Base-by-base conservation (phyloP, 2,329 filamentous ascomycete genomes). In the Ophidiomyces ophidiicola region DNA sequence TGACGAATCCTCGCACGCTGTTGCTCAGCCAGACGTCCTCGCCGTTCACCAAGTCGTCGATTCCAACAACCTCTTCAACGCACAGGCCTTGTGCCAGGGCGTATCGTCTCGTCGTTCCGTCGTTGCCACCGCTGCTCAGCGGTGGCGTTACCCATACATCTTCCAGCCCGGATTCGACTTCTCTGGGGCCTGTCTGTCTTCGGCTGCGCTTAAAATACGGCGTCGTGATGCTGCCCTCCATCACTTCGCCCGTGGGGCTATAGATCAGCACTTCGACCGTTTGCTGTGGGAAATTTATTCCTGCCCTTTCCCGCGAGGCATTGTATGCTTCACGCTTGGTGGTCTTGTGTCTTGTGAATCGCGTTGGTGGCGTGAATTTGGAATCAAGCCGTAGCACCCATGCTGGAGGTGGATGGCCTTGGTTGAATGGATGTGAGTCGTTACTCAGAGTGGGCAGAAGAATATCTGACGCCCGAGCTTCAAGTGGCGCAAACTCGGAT, bases 11-110 rank as follows among this genome's bases (percentile, higher is more conserved):
- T 47, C 81, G 72, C 1, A 88, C 80, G 0, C 82, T 86, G 58
- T 88, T 94, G 58, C 86, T 94, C 38, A 94, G 63, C 82, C 85
- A 93, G 45, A 87, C 81, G 38, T 78, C 70, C 57, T 94, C 87
- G 1, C 79, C 82, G 46, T 83, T 68, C 3, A 67, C 54, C 8
- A 94, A 57, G 5, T 76, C 76, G 8, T 69, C 62, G 2, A 65
- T 66, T n/a, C 57, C 58, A 11, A 94, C 66, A 2, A 64, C 58
- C 46, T 76, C 71, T 53, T 92, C 82, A 20, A 70, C 66, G 38
- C 74, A 86, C 31, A 90, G 62, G 0, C 73, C 69, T 39, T 66
- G 72, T 44, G 80, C 72, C 29, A 96, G 56, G n/a, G 84, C 81
- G 79, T 85, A 94, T 42, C 83, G 69, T 47, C 88, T 73, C 4